These are phyloP conservation scores for Backusella australiensis DNA, from an alignment of 192 early-diverging fungal genomes.

Conservation along the genomic window DNA sequence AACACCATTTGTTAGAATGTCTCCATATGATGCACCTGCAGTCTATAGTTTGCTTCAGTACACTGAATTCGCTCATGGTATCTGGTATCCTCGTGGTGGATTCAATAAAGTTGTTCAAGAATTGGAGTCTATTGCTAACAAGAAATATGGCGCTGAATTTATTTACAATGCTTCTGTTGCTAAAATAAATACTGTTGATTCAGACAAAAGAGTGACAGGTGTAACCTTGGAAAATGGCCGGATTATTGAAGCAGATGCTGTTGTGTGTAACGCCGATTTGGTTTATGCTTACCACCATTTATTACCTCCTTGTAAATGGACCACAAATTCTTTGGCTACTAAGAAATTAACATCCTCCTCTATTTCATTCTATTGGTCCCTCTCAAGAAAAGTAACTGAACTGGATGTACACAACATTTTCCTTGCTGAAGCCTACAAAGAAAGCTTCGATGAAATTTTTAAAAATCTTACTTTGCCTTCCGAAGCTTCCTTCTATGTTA, in stretches of 20 bases:
- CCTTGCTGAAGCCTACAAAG: conserved; percentile 46
- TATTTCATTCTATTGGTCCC: conserved; percentile 53
- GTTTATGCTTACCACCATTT: conserved; percentile 51
- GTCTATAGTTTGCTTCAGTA: conserved; percentile 54
- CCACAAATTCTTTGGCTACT: conserved; percentile 26
- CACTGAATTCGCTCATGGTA: conserved; percentile 54
- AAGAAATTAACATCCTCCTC: conserved; percentile 53
- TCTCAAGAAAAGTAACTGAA: conserved; percentile 40
- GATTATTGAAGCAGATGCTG: conserved; percentile 46
- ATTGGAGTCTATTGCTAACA: conserved; percentile 42
- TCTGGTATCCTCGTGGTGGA: conserved; percentile 57
- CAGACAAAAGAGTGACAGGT: conserved; percentile 39
- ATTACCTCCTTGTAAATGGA: conserved; percentile 41
- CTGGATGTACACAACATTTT: conserved; percentile 59
- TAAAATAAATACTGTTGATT: conserved; percentile 38
- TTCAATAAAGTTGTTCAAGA: conserved; percentile 49
- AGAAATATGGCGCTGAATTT: conserved; percentile 40
- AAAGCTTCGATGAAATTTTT: conserved; percentile 56
- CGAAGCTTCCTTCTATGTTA: conserved; percentile 55
- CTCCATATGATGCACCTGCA: conserved; percentile 57
- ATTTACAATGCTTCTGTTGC: conserved; percentile 39
- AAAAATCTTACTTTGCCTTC: conserved; percentile 41
- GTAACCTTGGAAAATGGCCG: conserved; percentile 43
- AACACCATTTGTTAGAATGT: conserved; percentile 40
- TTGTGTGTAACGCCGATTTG: conserved; percentile 56